phyloP scores from a whole-genome alignment of 2,329 filamentous ascomycete genomes.

The Dactylellina sp. region DNA sequence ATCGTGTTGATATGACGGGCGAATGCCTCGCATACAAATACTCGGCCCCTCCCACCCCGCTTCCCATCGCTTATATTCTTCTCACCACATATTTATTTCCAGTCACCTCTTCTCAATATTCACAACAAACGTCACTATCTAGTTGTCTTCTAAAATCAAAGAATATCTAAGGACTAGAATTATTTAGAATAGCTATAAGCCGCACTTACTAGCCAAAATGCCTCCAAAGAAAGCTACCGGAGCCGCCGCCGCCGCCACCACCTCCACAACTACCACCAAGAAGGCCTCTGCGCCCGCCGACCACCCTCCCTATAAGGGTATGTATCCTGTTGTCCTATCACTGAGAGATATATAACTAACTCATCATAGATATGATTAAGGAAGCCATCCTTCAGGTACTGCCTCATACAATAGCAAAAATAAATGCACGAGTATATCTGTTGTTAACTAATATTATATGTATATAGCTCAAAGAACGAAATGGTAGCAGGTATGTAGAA shows the following conservation, averaged over 20 bases:
- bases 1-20: constrained; percentile 46
- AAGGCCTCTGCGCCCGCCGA: constrained; percentile 40
- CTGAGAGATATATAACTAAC: no score
- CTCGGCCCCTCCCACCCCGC: constrained; percentile 56
- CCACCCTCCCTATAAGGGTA: constrained; percentile 55
- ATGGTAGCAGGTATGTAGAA: constrained; percentile 48
- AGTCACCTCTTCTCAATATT: neutral
- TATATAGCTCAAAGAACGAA: constrained; percentile 49
- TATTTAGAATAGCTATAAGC: no score
- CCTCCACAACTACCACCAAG: constrained; percentile 32
- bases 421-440: no score
- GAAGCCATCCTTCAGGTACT: constrained; percentile 46
- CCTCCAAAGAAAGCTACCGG: constrained; percentile 56
- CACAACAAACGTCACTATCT: constrained; percentile 9
- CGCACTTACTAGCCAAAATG: constrained; percentile 24
- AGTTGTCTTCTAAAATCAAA: no score
- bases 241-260: constrained; percentile 4
- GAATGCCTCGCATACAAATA: constrained; percentile 51
- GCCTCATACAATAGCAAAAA: neutral
- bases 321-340: constrained; percentile 1
- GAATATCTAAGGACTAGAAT: no score
- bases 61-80: constrained; percentile 28
- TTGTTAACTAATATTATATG: no score
- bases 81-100: neutral
- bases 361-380: constrained; percentile 57